These are phyloP conservation scores for Lentinula boryana DNA, from an alignment of 768 basidiomycete genomes.

Conservation along the genomic window DNA sequence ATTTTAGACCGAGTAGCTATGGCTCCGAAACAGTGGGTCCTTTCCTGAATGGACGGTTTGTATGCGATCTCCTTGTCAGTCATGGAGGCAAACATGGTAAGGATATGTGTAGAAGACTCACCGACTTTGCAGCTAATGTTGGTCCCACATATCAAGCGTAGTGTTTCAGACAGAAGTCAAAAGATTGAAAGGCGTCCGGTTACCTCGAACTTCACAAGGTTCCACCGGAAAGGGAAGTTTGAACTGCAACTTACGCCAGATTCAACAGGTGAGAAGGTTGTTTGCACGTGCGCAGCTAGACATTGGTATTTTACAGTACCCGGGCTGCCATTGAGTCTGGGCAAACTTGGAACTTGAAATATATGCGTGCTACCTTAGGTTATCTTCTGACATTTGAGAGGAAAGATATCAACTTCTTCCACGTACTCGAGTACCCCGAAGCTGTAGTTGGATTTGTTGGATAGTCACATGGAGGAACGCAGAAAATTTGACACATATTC, in stretches of 20 bases:
- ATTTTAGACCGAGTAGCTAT: neutral
- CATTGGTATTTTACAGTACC: neutral
- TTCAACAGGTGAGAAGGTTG: neutral
- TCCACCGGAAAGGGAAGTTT: too few relatives aligned
- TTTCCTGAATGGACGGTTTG: neutral
- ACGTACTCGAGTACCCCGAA: neutral
- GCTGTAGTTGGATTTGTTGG: neutral
- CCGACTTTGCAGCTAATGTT: neutral
- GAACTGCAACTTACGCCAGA: neutral
- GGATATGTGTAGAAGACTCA: neutral
- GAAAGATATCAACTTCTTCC: neutral
- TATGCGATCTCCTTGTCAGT: neutral
- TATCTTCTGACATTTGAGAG: neutral
- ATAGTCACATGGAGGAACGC: neutral
- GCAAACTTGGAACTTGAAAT: neutral
- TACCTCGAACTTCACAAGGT: neutral
- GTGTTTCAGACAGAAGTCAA: too few relatives aligned
- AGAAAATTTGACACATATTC: neutral
- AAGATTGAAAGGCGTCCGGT: neutral
- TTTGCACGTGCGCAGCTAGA: neutral
- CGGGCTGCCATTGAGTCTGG: neutral
- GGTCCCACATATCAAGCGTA: too few relatives aligned
- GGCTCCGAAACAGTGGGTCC: neutral
- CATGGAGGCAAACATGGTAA: neutral
- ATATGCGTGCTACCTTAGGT: neutral